These are phyloP conservation scores for Actinomucor elegans DNA, from an alignment of 371 early-diverging fungal genomes.

Conservation along the genomic window DNA sequence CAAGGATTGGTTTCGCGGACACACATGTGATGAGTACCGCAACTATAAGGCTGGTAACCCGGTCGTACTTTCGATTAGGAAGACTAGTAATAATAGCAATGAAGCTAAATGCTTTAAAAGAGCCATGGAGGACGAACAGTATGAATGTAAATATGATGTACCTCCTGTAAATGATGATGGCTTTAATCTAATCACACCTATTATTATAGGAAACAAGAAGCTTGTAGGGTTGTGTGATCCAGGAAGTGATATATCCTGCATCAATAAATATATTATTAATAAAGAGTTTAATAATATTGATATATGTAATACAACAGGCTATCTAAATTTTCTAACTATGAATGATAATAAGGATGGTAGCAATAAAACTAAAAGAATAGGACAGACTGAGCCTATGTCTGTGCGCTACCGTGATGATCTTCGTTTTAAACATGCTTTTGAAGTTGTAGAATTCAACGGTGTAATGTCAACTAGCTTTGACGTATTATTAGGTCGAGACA, in stretches of 20 bases:
- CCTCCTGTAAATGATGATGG: too few species aligned
- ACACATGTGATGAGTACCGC: too few species aligned
- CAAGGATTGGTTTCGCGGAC: too few species aligned
- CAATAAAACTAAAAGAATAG: not conserved
- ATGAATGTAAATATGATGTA: too few species aligned
- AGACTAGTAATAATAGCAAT: too few species aligned
- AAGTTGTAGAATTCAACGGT: conserved; percentile 11
- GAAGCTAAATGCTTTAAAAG: too few species aligned
- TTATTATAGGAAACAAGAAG: too few species aligned
- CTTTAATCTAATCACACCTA: too few species aligned
- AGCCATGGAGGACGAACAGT: too few species aligned
- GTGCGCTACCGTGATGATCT: not conserved
- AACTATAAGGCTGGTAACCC: too few species aligned
- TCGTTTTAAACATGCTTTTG: not conserved
- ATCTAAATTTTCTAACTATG: conserved; percentile 4
- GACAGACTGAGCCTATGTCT: not conserved
- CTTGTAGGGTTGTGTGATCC: too few species aligned
- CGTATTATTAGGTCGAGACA: conserved; percentile 3
- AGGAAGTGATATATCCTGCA: not conserved
- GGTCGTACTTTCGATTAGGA: too few species aligned
- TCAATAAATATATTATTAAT: not conserved
- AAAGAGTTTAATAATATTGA: not conserved
- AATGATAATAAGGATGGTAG: not conserved
- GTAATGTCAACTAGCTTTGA: not conserved
- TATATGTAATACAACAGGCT: not conserved